Evolutionary conservation across 805 yeast genomes (phyloP).

Genomic region (Yarrowia sp.): DNA sequence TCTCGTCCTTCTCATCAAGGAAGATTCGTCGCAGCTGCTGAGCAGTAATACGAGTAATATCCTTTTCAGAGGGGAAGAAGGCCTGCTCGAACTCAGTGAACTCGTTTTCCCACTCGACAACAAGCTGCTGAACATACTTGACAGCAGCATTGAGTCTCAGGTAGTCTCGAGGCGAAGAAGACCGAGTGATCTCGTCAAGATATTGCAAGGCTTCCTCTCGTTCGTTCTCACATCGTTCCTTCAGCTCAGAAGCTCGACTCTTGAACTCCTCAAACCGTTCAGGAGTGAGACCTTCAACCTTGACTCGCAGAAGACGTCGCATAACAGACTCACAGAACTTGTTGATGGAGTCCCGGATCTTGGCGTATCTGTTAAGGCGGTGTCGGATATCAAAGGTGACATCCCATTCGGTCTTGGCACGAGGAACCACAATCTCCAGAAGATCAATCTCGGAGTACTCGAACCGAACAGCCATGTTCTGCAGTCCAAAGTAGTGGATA

Average conservation of each 20-base stretch:
- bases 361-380: conserved; percentile 67
- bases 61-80: conserved; percentile 89
- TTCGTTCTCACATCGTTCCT: conserved; percentile 61
- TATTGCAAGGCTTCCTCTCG: conserved; percentile 54
- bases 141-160: conserved; percentile 72
- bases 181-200: conserved; percentile 60
- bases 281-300: conserved; percentile 72
- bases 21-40: conserved; percentile 81
- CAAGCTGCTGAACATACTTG: conserved; percentile 76
- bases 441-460: conserved; percentile 78
- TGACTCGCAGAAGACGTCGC: conserved; percentile 76
- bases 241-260: conserved; percentile 63
- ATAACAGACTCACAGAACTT: conserved; percentile 75
- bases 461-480: conserved; percentile 77
- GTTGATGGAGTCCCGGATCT: conserved; percentile 60
- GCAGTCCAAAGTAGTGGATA: conserved; percentile 81
- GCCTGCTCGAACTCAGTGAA: conserved; percentile 79
- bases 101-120: conserved; percentile 86
- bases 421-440: conserved; percentile 82
- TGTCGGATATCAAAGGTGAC: conserved; percentile 72
- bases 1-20: conserved; percentile 55
- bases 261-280: conserved; percentile 77
- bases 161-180: conserved; percentile 68
- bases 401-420: conserved; percentile 71
- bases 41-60: conserved; percentile 87